A percentile compares a stretch with the other conserved stretches of the same genome.
Conservation (phyloP, 2,329 filamentous ascomycete genomes). For the Fusarium gaditjirri region DNA sequence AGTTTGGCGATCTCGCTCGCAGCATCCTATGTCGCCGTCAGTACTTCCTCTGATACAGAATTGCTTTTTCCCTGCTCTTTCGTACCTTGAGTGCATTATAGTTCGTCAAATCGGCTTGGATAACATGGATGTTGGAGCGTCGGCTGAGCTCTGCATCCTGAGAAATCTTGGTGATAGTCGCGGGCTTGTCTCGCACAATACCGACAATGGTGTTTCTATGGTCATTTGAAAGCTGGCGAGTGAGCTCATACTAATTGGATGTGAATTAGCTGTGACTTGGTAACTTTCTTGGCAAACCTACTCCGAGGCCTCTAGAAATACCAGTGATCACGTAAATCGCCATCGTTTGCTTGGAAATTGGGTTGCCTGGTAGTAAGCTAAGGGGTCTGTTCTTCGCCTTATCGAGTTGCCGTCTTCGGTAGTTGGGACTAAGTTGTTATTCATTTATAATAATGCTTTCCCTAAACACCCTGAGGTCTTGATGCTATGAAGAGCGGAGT, state of each 20-base stretch:
- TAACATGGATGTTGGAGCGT: background rate
- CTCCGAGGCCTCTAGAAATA: background rate
- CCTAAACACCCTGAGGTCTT: background rate
- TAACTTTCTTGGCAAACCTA: accelerated
- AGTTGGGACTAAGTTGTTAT: background rate
- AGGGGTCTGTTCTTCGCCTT: background rate
- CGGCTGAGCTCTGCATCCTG: background rate
- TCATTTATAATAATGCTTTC: background rate
- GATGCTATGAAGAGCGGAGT: background rate
- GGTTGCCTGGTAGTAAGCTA: accelerated
- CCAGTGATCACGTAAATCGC: background rate
- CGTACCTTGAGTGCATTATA: background rate
- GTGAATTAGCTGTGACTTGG: accelerated
- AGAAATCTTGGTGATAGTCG: background rate
- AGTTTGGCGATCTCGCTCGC: background rate
- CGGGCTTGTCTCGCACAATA: background rate
- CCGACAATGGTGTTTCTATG: background rate
- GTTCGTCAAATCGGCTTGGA: background rate
- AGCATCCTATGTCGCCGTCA: accelerated
- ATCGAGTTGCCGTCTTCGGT: too few relatives aligned
- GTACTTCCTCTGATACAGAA: background rate
- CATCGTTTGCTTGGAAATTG: background rate
- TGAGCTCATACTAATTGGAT: background rate
- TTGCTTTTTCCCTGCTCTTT: accelerated
- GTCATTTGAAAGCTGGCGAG: background rate